Conservation (phyloP, 139 green algal genomes). For the Micractinium conductrix region DNA sequence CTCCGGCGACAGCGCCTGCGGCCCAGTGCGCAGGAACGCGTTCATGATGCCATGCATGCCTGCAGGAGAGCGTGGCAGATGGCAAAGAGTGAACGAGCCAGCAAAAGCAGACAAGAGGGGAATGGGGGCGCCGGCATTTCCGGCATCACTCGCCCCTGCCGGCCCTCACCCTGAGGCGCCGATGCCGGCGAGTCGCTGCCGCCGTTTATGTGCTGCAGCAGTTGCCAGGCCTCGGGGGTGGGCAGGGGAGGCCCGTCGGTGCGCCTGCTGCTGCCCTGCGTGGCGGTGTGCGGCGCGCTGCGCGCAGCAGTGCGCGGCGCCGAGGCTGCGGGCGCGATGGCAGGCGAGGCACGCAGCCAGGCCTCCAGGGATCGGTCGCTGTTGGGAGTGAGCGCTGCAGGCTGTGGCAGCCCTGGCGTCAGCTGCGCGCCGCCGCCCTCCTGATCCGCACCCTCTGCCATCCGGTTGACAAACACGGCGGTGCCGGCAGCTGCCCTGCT, state of each 20-base stretch:
- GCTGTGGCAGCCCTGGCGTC: slow-evolving; percentile 25
- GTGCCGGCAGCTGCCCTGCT: not conserved
- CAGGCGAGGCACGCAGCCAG: slow-evolving; percentile 20
- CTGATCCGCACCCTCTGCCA: not conserved
- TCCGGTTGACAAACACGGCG: slow-evolving; percentile 3
- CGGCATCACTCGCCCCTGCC: not conserved
- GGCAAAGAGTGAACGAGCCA: not conserved
- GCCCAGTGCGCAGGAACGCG: slow-evolving; percentile 46
- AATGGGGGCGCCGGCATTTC: not conserved
- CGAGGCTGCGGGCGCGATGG: not conserved
- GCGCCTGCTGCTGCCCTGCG: not conserved
- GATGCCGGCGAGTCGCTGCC: slow-evolving; percentile 24
- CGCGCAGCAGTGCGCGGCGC: not conserved
- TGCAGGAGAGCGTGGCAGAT: not conserved
- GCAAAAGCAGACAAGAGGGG: not conserved
- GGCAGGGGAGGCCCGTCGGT: not conserved
- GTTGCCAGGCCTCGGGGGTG: slow-evolving; percentile 31
- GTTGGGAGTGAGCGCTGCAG: not conserved
- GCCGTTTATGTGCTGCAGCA: slow-evolving; percentile 38
- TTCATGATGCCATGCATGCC: slow-evolving; percentile 38
- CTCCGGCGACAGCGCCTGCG: slow-evolving; percentile 50
- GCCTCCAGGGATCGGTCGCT: slow-evolving; percentile 25
- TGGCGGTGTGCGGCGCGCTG: not conserved
- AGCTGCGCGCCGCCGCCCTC: not conserved
- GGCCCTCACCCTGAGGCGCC: slow-evolving; percentile 3